Percentiles rank a stretch among this genome's conserved stretches.
Evolutionary conservation across 148 eudicot genomes (phyloP).

Genomic region (Nepenthes mirabilis): DNA sequence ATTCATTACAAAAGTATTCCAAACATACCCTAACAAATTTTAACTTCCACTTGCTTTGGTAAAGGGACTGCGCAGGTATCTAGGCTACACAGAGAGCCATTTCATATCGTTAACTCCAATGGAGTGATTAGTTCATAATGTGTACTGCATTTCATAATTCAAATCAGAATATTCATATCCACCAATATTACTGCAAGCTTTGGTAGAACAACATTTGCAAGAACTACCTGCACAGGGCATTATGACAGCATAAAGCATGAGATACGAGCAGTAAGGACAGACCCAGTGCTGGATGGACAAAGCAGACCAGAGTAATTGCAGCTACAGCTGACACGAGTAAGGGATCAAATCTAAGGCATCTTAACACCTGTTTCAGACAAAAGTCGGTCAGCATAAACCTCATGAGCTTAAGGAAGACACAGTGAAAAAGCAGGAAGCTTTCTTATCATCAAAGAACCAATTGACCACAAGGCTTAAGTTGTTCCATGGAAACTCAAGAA

Average conservation of each 20-base stretch:
- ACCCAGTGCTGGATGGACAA: slow-evolving; percentile 89
- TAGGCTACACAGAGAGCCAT: too few species aligned
- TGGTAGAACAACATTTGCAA: slow-evolving; percentile 1
- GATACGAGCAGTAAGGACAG: slow-evolving; percentile 49
- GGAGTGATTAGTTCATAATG: too few species aligned
- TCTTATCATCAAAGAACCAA: too few species aligned
- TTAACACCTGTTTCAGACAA: slow-evolving; percentile 45
- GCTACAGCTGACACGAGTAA: slow-evolving; percentile 37
- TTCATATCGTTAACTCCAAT: too few species aligned
- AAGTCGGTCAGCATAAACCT: not conserved
- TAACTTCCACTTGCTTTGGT: too few species aligned
- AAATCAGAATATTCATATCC: not conserved
- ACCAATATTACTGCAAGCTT: not conserved
- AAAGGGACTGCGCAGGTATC: too few species aligned
- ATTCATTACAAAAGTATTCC: too few species aligned
- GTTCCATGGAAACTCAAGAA: too few species aligned
- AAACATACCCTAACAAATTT: too few species aligned
- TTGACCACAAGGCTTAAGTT: too few species aligned
- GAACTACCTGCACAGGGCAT: slow-evolving; percentile 68
- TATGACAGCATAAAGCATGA: slow-evolving; percentile 71
- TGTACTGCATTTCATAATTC: not conserved
- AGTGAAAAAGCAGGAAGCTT: too few species aligned
- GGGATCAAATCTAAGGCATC: slow-evolving; percentile 45
- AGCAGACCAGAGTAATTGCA: slow-evolving; percentile 54
- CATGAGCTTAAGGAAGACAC: not conserved